These are phyloP conservation scores for Pythium vanterpoolii DNA, from an alignment of 352 stramenopile genomes.

Conservation along the genomic window DNA sequence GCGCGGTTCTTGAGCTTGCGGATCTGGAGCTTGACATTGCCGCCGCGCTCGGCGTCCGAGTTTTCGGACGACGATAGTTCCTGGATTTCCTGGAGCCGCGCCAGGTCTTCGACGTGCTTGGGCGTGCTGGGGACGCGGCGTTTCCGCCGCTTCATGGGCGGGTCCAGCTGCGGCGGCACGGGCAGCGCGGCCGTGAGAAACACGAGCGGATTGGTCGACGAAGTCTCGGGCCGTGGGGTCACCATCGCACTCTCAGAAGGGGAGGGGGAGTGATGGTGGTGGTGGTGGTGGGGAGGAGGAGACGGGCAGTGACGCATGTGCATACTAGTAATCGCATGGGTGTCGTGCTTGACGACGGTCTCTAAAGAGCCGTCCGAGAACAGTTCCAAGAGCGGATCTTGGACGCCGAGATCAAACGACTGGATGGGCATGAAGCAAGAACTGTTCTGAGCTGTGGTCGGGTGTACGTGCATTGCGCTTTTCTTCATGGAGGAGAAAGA, in stretches of 20 bases:
- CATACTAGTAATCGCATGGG: too few relatives aligned
- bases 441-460: not conserved
- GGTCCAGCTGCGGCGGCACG: slow-evolving; percentile 15
- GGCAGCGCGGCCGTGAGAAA: slow-evolving; percentile 19
- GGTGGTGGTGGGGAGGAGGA: slow-evolving; percentile 1
- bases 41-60: slow-evolving; percentile 14
- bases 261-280: slow-evolving; percentile 3
- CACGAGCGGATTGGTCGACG: slow-evolving; percentile 16
- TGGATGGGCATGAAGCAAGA: slow-evolving; percentile 22
- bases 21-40: slow-evolving; percentile 23
- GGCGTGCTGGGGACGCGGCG: slow-evolving; percentile 7
- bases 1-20: slow-evolving; percentile 27
- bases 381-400: slow-evolving; percentile 17
- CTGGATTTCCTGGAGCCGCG: slow-evolving; percentile 16
- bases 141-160: slow-evolving; percentile 20
- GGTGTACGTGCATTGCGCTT: not conserved
- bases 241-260: not conserved
- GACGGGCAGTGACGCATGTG: too few relatives aligned
- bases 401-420: slow-evolving; percentile 18
- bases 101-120: slow-evolving; percentile 22
- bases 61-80: slow-evolving; percentile 20
- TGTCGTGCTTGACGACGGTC: slow-evolving; percentile 8
- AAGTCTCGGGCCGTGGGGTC: not conserved
- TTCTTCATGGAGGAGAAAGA: slow-evolving; percentile 15
- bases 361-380: slow-evolving; percentile 11